Evolutionary conservation across 306 rosid genomes (phyloP).

Genomic region (Mucuna pruriens): DNA sequence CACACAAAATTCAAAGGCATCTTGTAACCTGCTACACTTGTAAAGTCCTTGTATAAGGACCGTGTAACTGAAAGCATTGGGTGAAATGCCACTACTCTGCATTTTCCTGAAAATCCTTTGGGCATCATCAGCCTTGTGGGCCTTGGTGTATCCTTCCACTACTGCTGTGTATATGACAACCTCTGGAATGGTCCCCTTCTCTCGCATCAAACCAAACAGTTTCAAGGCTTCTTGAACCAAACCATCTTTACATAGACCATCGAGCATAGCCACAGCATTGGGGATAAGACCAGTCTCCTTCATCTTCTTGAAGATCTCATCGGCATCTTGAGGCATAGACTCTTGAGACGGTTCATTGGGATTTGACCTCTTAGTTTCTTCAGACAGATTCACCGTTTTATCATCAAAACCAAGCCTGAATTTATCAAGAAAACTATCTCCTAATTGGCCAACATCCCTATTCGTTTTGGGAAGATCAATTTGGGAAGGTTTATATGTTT

Average conservation of each 20-base stretch:
- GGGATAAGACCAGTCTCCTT: slow-evolving; percentile 96
- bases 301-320: slow-evolving; percentile 88
- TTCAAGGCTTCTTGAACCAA: slow-evolving; percentile 94
- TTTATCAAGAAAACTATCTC: slow-evolving; percentile 73
- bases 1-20: slow-evolving; percentile 67
- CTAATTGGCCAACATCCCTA: slow-evolving; percentile 36
- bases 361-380: slow-evolving; percentile 35
- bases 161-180: slow-evolving; percentile 91
- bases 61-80: slow-evolving; percentile 81
- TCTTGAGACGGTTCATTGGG: slow-evolving; percentile 32
- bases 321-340: slow-evolving; percentile 65
- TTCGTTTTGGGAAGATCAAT: slow-evolving; percentile 35
- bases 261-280: slow-evolving; percentile 95
- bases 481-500: slow-evolving; percentile 28
- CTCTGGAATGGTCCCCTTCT: slow-evolving; percentile 93
- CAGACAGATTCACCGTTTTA: slow-evolving; percentile 39
- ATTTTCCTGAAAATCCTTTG: slow-evolving; percentile 82
- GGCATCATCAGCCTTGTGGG: slow-evolving; percentile 76
- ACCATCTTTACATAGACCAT: slow-evolving; percentile 95
- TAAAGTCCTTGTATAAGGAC: slow-evolving; percentile 76
- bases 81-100: slow-evolving; percentile 70
- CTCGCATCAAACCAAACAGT: slow-evolving; percentile 84
- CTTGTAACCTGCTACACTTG: slow-evolving; percentile 55
- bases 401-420: slow-evolving; percentile 61
- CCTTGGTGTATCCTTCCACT: slow-evolving; percentile 83